A percentile compares a stretch with the other conserved stretches of the same genome.
Evolutionary conservation across 129 eudicot species (phyloP).

Genomic region (Rutidosis leptorrhynchoides): DNA sequence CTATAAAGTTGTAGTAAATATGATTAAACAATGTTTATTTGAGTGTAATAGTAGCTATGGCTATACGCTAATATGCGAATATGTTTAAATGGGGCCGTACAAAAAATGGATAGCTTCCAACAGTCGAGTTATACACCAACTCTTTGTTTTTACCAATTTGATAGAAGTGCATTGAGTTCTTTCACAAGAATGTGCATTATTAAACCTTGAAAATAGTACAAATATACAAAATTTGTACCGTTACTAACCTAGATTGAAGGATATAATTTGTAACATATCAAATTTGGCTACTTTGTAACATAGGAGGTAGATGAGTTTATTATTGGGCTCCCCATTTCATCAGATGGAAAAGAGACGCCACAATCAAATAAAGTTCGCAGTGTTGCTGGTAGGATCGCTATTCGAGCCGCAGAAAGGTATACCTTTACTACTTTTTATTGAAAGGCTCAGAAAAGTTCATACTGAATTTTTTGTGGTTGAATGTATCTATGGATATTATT

Average conservation of each 20-base stretch:
- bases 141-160: too few species aligned
- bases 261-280: neutral
- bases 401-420: constrained; percentile 83
- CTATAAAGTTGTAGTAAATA: neutral
- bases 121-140: neutral
- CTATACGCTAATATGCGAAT: too few species aligned
- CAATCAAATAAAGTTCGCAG: constrained; percentile 45
- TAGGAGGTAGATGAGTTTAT: constrained; percentile 95
- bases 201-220: neutral
- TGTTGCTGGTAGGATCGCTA: constrained; percentile 10
- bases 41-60: neutral
- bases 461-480: neutral
- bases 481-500: neutral
- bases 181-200: neutral
- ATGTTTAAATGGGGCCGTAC: neutral
- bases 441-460: neutral
- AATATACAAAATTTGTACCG: too few species aligned
- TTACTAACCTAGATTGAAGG: constrained; percentile 9
- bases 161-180: neutral
- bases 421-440: neutral
- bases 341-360: constrained; percentile 72
- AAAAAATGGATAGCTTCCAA: neutral
- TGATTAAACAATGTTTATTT: neutral
- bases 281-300: constrained; percentile 11
- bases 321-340: constrained; percentile 72